A percentile compares a stretch with the other conserved stretches of the same genome.
Conservation (phyloP, 2,329 filamentous ascomycete genomes). For the Pestalotiopsis sp. region DNA sequence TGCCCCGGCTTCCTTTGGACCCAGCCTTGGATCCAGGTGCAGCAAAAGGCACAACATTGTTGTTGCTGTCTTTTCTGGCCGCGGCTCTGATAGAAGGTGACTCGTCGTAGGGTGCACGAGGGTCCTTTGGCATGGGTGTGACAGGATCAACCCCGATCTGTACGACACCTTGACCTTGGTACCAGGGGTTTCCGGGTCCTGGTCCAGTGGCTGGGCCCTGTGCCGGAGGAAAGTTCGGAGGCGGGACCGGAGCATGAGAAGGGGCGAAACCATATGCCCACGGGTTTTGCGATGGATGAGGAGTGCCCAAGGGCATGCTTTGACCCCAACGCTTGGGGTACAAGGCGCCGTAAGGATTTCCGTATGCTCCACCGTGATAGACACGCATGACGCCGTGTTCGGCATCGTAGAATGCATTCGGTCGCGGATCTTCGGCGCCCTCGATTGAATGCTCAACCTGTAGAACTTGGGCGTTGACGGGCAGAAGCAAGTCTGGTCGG, state of each 20-base stretch:
- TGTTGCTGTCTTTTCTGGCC: constrained; percentile 2
- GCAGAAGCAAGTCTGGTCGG: constrained; percentile 49
- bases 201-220: constrained; percentile 10
- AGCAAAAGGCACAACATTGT: constrained; percentile 8
- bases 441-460: constrained; percentile 61
- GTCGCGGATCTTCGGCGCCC: constrained; percentile 52
- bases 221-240: neutral
- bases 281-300: constrained; percentile 45
- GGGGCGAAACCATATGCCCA: constrained; percentile 42
- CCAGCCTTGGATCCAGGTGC: neutral
- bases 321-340: constrained; percentile 44
- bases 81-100: constrained; percentile 9
- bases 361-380: constrained; percentile 60
- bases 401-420: constrained; percentile 63
- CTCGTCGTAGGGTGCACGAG: neutral
- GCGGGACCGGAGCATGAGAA: constrained; percentile 3
- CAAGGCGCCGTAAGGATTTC: constrained; percentile 49
- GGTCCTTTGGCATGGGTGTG: constrained; percentile 1
- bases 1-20: constrained; percentile 1
- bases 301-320: constrained; percentile 43
- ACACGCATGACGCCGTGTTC: constrained; percentile 55
- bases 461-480: constrained; percentile 50
- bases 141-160: constrained; percentile 7
- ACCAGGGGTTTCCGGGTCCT: constrained; percentile 19
- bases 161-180: constrained; percentile 22